These are phyloP conservation scores for Papiliotrema nemorosa DNA, from an alignment of 1,284 basidiomycete species.

Conservation along the genomic window DNA sequence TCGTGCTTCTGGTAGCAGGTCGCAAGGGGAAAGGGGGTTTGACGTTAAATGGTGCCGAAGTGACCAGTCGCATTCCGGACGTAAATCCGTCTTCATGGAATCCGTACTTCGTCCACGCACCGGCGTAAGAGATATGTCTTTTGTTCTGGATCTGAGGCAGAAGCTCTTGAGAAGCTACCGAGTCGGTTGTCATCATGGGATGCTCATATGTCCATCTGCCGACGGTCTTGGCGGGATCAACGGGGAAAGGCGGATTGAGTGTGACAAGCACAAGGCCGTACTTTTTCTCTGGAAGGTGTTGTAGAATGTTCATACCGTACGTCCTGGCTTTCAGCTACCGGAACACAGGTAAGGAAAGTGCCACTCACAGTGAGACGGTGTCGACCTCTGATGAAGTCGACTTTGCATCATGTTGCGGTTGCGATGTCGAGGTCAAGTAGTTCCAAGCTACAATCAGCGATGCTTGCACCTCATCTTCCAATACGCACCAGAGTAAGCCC, in stretches of 20 bases:
- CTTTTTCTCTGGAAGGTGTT: conserved; percentile 59
- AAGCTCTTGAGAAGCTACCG: conserved; percentile 14
- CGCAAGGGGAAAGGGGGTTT: conserved; percentile 44
- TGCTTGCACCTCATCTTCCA: background rate
- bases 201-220: conserved; percentile 66
- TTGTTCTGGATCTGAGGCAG: conserved; percentile 59
- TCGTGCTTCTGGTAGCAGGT: conserved; percentile 34
- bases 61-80: conserved; percentile 47
- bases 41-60: conserved; percentile 38
- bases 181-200: conserved; percentile 59
- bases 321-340: conserved; percentile 21
- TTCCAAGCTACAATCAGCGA: conserved; percentile 56
- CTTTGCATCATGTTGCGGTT: conserved; percentile 46
- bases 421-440: conserved; percentile 60
- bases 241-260: conserved; percentile 66
- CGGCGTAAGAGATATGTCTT: conserved; percentile 65
- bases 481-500: conserved; percentile 60
- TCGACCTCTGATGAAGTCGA: conserved; percentile 54
- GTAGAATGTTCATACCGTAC: conserved; percentile 77
- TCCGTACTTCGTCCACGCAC: conserved; percentile 73
- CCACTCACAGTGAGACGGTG: conserved; percentile 62
- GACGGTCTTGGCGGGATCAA: conserved; percentile 54
- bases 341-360: background rate
- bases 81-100: conserved; percentile 82
- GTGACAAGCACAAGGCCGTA: conserved; percentile 73